These are phyloP conservation scores for Nannochloris sp. DNA, from an alignment of 139 green algal species.

Conservation along the genomic window DNA sequence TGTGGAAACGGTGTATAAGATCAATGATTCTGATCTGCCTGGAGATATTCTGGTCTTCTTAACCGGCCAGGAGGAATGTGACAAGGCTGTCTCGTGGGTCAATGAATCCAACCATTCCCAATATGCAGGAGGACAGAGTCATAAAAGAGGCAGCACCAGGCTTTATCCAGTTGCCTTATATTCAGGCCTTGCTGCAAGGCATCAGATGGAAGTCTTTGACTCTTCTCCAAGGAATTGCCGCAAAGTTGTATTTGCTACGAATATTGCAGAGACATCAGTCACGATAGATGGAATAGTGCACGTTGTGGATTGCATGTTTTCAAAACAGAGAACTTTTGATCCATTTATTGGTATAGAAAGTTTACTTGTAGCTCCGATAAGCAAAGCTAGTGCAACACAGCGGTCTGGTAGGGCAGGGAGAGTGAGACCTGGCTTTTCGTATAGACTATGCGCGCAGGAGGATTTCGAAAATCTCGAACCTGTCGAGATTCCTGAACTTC, in stretches of 20 bases:
- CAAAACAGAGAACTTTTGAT: slow-evolving; percentile 81
- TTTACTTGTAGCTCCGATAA: slow-evolving; percentile 49
- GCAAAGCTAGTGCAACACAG: slow-evolving; percentile 73
- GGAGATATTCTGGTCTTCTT: slow-evolving; percentile 93
- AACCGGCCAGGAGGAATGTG: slow-evolving; percentile 68
- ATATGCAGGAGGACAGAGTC: background rate
- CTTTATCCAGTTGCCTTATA: slow-evolving; percentile 56
- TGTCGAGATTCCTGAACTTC: slow-evolving; percentile 83
- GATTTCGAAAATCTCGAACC: slow-evolving; percentile 35
- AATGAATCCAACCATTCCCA: slow-evolving; percentile 52
- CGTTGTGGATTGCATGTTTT: slow-evolving; percentile 81
- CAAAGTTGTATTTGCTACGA: slow-evolving; percentile 83
- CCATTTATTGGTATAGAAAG: slow-evolving; percentile 95
- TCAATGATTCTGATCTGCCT: slow-evolving; percentile 64
- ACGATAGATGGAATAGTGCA: slow-evolving; percentile 77
- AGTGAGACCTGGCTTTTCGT: slow-evolving; percentile 68
- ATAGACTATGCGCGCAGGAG: slow-evolving; percentile 76
- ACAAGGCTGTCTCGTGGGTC: slow-evolving; percentile 40
- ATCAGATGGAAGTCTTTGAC: slow-evolving; percentile 59
- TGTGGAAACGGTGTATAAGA: slow-evolving; percentile 57
- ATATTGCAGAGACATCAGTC: slow-evolving; percentile 84
- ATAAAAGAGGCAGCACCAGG: slow-evolving; percentile 11
- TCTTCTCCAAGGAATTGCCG: slow-evolving; percentile 51
- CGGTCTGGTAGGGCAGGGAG: slow-evolving; percentile 81
- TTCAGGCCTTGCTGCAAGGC: slow-evolving; percentile 56